Conservation (phyloP, 2,329 filamentous ascomycete species). For the Pseudonectria buxi region DNA sequence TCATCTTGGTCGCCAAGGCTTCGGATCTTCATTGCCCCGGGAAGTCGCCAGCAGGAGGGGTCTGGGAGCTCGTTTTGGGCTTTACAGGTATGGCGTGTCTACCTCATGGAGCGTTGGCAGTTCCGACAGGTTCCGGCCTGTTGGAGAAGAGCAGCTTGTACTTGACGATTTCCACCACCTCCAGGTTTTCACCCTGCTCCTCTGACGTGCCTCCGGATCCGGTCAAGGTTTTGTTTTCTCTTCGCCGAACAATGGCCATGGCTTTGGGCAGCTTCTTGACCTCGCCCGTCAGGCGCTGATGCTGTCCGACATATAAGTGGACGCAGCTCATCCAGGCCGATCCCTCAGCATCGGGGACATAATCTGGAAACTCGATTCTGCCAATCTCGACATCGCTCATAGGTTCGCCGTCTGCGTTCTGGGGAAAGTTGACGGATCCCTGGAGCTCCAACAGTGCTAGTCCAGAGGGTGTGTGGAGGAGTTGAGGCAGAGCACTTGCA, state of each 20-base stretch:
- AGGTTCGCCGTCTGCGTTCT: slow-evolving; percentile 25
- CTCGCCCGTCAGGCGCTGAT: slow-evolving; percentile 85
- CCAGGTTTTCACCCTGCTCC: slow-evolving; percentile 48
- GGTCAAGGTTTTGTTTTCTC: slow-evolving; percentile 37
- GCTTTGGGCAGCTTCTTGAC: slow-evolving; percentile 78
- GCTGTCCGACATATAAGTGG: slow-evolving; percentile 79
- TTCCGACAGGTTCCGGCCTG: slow-evolving; percentile 77
- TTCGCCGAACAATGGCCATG: slow-evolving; percentile 67
- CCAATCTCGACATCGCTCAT: slow-evolving; percentile 47
- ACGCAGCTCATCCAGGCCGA: slow-evolving; percentile 85
- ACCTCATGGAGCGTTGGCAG: slow-evolving; percentile 25
- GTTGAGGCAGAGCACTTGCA: slow-evolving; percentile 61
- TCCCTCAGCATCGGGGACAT: slow-evolving; percentile 40
- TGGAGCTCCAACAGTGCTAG: slow-evolving; percentile 89
- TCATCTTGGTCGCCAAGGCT: too few relatives aligned
- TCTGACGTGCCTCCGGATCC: slow-evolving; percentile 32
- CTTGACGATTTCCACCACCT: slow-evolving; percentile 81
- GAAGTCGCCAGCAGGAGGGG: too few relatives aligned
- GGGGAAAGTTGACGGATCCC: slow-evolving; percentile 75
- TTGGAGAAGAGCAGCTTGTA: slow-evolving; percentile 80
- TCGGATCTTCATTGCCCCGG: too few relatives aligned
- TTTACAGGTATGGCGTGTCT: neutral
- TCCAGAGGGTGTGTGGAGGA: slow-evolving; percentile 83
- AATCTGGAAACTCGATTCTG: slow-evolving; percentile 71
- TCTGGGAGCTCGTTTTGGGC: too few relatives aligned